Evolutionary conservation across 495 filamentous ascomycete species (phyloP), one percentile per base, ranked within the genome.

Genomic region (Lasiosphaeriaceae sp.): DNA sequence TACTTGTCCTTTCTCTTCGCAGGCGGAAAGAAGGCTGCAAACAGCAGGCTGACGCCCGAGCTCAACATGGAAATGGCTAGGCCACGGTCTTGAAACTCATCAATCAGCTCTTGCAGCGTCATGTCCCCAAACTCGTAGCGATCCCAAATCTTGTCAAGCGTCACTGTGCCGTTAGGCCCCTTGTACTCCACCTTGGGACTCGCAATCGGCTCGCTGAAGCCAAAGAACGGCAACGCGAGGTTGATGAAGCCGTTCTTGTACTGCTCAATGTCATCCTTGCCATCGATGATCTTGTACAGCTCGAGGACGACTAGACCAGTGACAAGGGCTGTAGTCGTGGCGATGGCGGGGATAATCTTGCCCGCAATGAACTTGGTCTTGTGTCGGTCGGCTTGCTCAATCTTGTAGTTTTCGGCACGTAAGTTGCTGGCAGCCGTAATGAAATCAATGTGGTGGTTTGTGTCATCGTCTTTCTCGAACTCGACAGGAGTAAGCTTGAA

Each of bases 181-280:
- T 77, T 66, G 72, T 97, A 99, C 66, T 83, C 90, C 61, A 90
- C 90, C 78, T 97, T 97, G 19, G 90, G 90, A 61, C 90, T 95
- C 19, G 84, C 82, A 62, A 99, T 90, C 11, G 94, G 94, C 73
- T 99, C 94, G 71, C 90, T 95, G 82, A 97, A 99, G 19, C 92
- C 93, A 58, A 97, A 92, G 81, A 97, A 97, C 8, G 94, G 94
- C 47, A 99, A 81, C 6, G 95, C 95, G 55, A 99, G 78, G 77
- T 99, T 99, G 70, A 97, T 76, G 69, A 99, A 99, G 22, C 95
- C 95, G 72, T 99, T 99, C 82, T 97, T 97, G 82, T 93, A 99
- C 64, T 97, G 89, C 72, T 96, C 93, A 62, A 97, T 88, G 60
- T 97, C 89, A 16, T 77, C 81, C 77, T 99, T 96, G 63, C 92